Percentiles rank a stretch among this genome's conserved stretches.
Evolutionary conservation across 2,329 filamentous ascomycete genomes (phyloP).

Genomic region (Cordyceps tenuipes): DNA sequence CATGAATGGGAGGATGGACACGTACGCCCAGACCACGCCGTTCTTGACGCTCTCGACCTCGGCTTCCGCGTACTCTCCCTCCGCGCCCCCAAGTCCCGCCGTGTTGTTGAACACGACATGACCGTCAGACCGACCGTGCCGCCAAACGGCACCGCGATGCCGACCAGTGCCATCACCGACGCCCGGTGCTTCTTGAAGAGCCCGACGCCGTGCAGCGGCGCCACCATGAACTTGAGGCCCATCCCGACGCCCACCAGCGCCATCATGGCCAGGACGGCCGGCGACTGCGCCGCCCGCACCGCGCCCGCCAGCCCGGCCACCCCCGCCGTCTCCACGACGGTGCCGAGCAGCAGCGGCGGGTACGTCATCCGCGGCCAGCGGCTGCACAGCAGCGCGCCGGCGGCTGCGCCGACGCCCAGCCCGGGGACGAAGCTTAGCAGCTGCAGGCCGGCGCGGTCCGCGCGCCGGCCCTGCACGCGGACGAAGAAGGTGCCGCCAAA

Average conservation of each 20-base stretch:
- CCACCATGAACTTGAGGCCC: slow-evolving; percentile 57
- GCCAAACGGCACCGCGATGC: slow-evolving; percentile 53
- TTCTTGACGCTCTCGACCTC: slow-evolving; percentile 22
- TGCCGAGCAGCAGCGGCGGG: slow-evolving; percentile 47
- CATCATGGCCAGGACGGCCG: slow-evolving; percentile 57
- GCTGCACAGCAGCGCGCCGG: slow-evolving; percentile 53
- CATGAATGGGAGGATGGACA: slow-evolving; percentile 53
- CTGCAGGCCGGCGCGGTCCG: slow-evolving; percentile 44
- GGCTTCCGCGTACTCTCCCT: slow-evolving; percentile 19
- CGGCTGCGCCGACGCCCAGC: slow-evolving; percentile 40
- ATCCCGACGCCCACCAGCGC: slow-evolving; percentile 54
- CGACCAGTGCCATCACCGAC: slow-evolving; percentile 50
- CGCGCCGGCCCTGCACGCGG: slow-evolving; percentile 43
- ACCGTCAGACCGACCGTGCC: slow-evolving; percentile 57
- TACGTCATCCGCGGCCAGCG: slow-evolving; percentile 54
- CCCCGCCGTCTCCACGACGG: slow-evolving; percentile 48
- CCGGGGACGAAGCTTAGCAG: slow-evolving; percentile 49
- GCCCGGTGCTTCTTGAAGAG: slow-evolving; percentile 52
- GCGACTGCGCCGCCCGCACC: slow-evolving; percentile 37
- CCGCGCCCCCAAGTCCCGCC: slow-evolving; percentile 20
- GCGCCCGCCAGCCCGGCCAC: slow-evolving; percentile 51
- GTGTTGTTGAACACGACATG: slow-evolving; percentile 65
- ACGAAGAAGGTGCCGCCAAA: slow-evolving; percentile 63
- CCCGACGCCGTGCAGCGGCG: slow-evolving; percentile 53
- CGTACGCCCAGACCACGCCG: slow-evolving; percentile 48